Percentiles rank a stretch among this genome's conserved stretches.
Evolutionary conservation across 805 yeast species (phyloP).

Genomic region (Candida dendrica): DNA sequence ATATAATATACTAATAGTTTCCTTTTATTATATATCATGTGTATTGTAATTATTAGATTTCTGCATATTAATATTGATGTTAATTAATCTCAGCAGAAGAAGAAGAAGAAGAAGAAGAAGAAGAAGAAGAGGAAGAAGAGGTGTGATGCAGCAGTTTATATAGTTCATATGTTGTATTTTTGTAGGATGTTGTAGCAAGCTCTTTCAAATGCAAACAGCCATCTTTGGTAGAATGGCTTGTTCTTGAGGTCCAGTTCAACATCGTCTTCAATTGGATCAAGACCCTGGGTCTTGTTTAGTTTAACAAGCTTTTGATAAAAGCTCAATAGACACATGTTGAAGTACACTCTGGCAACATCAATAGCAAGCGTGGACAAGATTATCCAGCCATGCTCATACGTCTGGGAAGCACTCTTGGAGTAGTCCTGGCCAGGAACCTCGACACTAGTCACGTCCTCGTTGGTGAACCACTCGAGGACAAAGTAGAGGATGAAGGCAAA

Average conservation of each 20-base stretch:
- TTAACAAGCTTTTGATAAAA: conserved; percentile 52
- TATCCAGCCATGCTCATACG: conserved; percentile 52
- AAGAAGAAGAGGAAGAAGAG: too few species aligned
- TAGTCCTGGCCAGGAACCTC: conserved; percentile 19
- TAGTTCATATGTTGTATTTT: not conserved
- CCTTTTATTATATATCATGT: too few species aligned
- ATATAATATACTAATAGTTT: too few species aligned
- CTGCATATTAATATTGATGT: too few species aligned
- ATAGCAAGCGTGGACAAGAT: conserved; percentile 41
- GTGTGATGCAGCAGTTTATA: too few species aligned
- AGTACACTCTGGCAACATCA: conserved; percentile 47
- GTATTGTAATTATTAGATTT: too few species aligned
- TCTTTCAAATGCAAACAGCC: conserved; percentile 24
- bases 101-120: too few species aligned
- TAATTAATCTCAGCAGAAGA: too few species aligned
- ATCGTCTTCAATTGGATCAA: conserved; percentile 24
- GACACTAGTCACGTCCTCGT: conserved; percentile 27
- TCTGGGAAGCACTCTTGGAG: conserved; percentile 50
- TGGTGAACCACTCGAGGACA: conserved; percentile 66
- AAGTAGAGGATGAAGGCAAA: conserved; percentile 68
- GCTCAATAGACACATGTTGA: conserved; percentile 49
- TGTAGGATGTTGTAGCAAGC: conserved; percentile 21
- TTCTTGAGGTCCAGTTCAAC: conserved; percentile 28
- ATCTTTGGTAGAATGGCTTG: conserved; percentile 19
- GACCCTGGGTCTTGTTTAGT: conserved; percentile 33